These are phyloP conservation scores for Elongisporangium prolatum DNA, from an alignment of 352 stramenopile species.

Conservation along the genomic window DNA sequence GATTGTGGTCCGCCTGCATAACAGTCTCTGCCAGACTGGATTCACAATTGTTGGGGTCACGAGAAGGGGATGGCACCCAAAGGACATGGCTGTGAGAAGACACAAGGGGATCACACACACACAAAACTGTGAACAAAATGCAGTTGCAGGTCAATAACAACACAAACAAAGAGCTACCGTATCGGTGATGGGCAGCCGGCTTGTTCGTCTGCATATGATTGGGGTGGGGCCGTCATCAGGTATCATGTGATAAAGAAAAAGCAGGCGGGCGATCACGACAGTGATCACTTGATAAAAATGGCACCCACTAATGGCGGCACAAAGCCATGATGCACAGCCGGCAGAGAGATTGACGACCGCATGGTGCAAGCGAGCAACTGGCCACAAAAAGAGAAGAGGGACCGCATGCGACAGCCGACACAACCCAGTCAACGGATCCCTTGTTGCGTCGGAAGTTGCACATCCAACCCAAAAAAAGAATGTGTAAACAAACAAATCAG, in stretches of 20 bases:
- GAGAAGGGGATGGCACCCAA: background rate
- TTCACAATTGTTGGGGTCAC: no score
- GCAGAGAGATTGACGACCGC: background rate
- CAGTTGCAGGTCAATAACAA: background rate
- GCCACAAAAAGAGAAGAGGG: background rate
- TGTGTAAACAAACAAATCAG: background rate
- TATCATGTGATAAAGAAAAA: background rate
- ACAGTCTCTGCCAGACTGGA: no score
- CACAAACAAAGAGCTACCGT: background rate
- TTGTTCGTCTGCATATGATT: background rate
- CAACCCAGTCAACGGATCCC: background rate
- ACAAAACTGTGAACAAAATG: background rate
- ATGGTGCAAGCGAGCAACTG: background rate
- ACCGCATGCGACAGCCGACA: background rate
- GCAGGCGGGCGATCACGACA: background rate
- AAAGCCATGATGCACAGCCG: background rate
- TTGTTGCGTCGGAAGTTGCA: background rate
- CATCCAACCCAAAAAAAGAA: background rate
- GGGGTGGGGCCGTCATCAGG: background rate
- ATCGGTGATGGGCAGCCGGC: background rate
- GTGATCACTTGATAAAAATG: background rate
- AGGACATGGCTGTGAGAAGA: background rate
- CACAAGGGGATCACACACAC: background rate
- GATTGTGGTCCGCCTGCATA: background rate
- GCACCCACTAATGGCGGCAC: background rate